phyloP scores from a whole-genome alignment of 495 filamentous ascomycete species.

The Eremomyces bilateralis region DNA sequence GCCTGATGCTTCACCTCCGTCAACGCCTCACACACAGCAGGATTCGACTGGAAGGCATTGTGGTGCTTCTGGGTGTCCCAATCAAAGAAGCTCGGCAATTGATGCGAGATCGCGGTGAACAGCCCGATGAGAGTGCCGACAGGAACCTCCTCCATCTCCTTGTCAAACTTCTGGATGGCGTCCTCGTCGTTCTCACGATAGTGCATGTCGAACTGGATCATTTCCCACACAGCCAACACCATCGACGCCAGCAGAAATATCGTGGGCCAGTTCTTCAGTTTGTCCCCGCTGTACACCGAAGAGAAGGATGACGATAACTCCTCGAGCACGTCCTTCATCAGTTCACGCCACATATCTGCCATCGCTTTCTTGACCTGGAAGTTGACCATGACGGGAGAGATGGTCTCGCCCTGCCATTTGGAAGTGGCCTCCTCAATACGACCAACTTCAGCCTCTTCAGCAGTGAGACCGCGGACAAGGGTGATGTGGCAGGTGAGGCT shows the following conservation, averaged over 20 bases:
- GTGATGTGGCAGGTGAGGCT: slow-evolving; percentile 82
- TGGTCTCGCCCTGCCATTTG: slow-evolving; percentile 65
- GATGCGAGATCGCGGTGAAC: slow-evolving; percentile 89
- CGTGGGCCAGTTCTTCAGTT: slow-evolving; percentile 90
- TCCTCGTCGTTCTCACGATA: slow-evolving; percentile 68
- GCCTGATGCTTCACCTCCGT: slow-evolving; percentile 80
- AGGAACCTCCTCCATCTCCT: slow-evolving; percentile 81
- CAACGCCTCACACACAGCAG: slow-evolving; percentile 78
- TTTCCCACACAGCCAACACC: slow-evolving; percentile 79
- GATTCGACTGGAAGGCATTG: slow-evolving; percentile 66
- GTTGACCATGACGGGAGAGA: slow-evolving; percentile 93
- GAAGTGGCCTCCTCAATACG: slow-evolving; percentile 58
- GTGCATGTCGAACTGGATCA: slow-evolving; percentile 93
- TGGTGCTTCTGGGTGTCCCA: slow-evolving; percentile 83
- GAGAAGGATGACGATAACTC: slow-evolving; percentile 78
- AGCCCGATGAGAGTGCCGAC: slow-evolving; percentile 87
- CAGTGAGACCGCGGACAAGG: slow-evolving; percentile 69
- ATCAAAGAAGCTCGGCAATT: slow-evolving; percentile 69
- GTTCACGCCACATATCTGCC: slow-evolving; percentile 86
- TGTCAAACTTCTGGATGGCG: slow-evolving; percentile 77
- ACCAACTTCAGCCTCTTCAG: slow-evolving; percentile 54
- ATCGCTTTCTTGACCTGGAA: slow-evolving; percentile 92
- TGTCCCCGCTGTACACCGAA: slow-evolving; percentile 81
- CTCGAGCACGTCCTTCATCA: slow-evolving; percentile 83
- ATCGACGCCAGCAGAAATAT: slow-evolving; percentile 90